Conservation (phyloP, 768 basidiomycete genomes). For the Lenzites betulinus region DNA sequence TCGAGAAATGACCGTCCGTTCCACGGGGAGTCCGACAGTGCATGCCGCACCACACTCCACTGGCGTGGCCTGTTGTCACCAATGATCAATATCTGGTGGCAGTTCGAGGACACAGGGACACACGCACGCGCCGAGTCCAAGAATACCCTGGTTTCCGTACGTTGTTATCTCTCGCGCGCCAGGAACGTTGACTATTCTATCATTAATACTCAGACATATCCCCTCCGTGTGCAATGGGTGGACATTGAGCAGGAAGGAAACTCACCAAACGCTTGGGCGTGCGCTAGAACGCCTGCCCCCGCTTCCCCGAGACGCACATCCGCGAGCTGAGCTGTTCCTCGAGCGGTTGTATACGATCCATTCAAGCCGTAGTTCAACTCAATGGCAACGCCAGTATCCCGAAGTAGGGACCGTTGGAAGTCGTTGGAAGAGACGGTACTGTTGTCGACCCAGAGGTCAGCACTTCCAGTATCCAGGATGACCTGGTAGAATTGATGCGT, state of each 20-base stretch:
- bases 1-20: background rate
- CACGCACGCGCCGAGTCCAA: slow-evolving; percentile 1
- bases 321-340: background rate
- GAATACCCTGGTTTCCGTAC: slow-evolving; percentile 2
- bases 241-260: background rate
- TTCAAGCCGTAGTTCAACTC: slow-evolving; percentile 1
- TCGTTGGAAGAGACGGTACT: background rate
- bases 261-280: background rate
- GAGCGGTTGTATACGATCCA: background rate
- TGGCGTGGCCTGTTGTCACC: background rate
- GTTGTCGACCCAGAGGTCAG: slow-evolving; percentile 10
- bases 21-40: background rate
- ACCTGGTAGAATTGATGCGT: background rate
- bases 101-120: too few species aligned
- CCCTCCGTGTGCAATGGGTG: background rate
- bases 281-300: background rate
- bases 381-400: background rate
- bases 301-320: background rate
- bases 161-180: background rate
- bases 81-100: background rate
- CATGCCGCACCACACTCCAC: background rate
- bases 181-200: background rate
- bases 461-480: slow-evolving; percentile 2
- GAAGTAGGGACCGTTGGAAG: background rate
- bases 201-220: background rate